Percentiles rank a stretch among this genome's conserved stretches.
phyloP scores from a whole-genome alignment of 306 rosid species.

The Fragaria ananassa region DNA sequence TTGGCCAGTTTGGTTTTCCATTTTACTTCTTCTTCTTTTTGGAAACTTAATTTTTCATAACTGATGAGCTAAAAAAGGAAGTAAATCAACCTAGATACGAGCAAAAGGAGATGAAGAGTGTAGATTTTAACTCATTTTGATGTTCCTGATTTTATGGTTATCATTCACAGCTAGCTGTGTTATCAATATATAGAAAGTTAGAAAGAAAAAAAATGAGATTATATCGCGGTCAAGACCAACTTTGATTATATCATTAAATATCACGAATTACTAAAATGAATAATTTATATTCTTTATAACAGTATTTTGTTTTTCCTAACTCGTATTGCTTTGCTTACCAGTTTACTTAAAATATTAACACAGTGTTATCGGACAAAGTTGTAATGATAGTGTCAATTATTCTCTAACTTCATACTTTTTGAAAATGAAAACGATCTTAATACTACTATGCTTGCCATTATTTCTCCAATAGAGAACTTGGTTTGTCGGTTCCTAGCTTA shows the following conservation, averaged over 20 bases:
- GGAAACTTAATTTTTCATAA: background rate
- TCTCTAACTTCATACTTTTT: background rate
- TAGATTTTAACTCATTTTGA: background rate
- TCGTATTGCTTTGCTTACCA: too few relatives aligned
- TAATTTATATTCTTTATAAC: too few relatives aligned
- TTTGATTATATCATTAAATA: too few relatives aligned
- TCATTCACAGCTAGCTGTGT: too few relatives aligned
- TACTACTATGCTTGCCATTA: background rate
- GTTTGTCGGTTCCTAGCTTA: constrained; percentile 21
- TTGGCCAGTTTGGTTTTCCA: background rate
- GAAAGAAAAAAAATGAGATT: accelerated
- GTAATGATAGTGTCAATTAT: background rate
- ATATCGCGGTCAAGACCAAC: too few relatives aligned
- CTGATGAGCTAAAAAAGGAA: background rate
- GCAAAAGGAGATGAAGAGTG: background rate
- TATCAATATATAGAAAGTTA: too few relatives aligned
- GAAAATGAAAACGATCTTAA: background rate
- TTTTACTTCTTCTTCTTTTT: background rate
- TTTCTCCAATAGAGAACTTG: background rate
- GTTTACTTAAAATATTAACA: too few relatives aligned
- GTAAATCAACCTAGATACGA: background rate
- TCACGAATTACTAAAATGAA: accelerated
- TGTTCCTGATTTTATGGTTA: too few relatives aligned
- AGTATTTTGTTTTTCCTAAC: too few relatives aligned
- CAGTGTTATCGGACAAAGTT: too few relatives aligned